These are phyloP conservation scores for Phytomonas francai DNA, from an alignment of 208 protist genomes.

Conservation along the genomic window DNA sequence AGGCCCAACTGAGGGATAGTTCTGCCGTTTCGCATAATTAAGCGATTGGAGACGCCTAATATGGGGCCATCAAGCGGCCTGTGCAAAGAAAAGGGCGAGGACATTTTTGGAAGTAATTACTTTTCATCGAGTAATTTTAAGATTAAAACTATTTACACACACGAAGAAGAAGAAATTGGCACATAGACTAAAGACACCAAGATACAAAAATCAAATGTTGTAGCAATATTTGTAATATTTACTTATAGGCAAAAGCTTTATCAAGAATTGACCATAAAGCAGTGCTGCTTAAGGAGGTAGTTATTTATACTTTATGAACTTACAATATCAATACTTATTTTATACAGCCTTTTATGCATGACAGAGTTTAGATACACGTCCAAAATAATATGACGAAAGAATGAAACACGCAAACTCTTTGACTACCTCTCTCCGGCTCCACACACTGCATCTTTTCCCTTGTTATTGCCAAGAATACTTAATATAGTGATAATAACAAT, in stretches of 20 bases:
- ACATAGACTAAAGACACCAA: conserved; percentile 12
- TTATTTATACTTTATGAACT: background rate
- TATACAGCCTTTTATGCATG: background rate
- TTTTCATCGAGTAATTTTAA: conserved; percentile 15
- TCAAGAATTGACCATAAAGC: background rate
- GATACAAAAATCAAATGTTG: conserved; percentile 9
- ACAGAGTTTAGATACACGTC: background rate
- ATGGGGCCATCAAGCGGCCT: conserved; percentile 16
- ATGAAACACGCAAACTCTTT: background rate
- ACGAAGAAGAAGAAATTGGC: conserved; percentile 8
- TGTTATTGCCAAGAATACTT: background rate
- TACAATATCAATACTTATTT: background rate
- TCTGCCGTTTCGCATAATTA: conserved; percentile 39
- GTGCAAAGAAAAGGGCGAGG: conserved; percentile 7
- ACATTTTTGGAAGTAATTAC: conserved; percentile 5
- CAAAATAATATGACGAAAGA: background rate
- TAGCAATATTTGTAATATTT: background rate
- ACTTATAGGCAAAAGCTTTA: background rate
- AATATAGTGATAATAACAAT: background rate
- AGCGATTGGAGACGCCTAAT: conserved; percentile 16
- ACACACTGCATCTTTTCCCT: background rate
- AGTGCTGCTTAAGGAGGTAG: background rate
- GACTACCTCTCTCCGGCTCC: background rate
- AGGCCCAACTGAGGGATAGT: conserved; percentile 83
- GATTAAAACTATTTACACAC: conserved; percentile 5